These are phyloP conservation scores for Penicillium aurantiogriseum DNA, from an alignment of 2,329 filamentous ascomycete genomes.

Conservation along the genomic window DNA sequence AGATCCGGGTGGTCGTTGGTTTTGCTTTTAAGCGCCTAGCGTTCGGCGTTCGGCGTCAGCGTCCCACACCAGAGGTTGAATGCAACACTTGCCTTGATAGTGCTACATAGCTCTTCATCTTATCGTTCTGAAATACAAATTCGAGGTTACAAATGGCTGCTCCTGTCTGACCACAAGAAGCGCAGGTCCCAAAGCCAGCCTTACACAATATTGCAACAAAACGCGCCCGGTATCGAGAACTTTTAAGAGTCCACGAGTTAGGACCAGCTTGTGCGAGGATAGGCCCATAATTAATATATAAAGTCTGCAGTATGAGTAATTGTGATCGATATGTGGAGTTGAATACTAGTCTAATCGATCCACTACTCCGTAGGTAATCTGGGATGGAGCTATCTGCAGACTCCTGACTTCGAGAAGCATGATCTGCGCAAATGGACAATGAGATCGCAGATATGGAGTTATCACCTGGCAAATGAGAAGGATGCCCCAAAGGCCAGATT, in stretches of 20 bases:
- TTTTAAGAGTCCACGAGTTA: conserved; percentile 6
- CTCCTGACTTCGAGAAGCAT: conserved; percentile 1
- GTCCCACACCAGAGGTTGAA: neutral
- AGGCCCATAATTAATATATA: conserved; percentile 4
- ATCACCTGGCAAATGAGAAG: conserved; percentile 17
- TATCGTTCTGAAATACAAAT: conserved; percentile 17
- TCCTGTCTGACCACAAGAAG: conserved; percentile 8
- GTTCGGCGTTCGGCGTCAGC: neutral
- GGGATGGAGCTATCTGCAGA: conserved; percentile 18
- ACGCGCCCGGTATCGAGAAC: neutral
- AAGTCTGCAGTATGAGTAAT: conserved; percentile 9
- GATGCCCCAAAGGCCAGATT: neutral
- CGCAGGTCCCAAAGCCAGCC: neutral
- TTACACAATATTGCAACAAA: conserved; percentile 9
- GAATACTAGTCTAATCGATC: conserved; percentile 9
- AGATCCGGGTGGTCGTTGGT: neutral
- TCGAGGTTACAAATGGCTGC: conserved; percentile 12
- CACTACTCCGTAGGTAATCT: too few relatives aligned
- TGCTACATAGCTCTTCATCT: neutral
- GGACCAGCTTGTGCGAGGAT: conserved; percentile 10
- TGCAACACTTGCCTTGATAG: neutral
- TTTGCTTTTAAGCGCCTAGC: neutral
- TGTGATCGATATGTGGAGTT: conserved; percentile 6
- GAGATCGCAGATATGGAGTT: conserved; percentile 5
- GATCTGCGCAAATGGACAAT: conserved; percentile 9